phyloP scores from a whole-genome alignment of 257 asterid genomes.

The Plantago major region DNA sequence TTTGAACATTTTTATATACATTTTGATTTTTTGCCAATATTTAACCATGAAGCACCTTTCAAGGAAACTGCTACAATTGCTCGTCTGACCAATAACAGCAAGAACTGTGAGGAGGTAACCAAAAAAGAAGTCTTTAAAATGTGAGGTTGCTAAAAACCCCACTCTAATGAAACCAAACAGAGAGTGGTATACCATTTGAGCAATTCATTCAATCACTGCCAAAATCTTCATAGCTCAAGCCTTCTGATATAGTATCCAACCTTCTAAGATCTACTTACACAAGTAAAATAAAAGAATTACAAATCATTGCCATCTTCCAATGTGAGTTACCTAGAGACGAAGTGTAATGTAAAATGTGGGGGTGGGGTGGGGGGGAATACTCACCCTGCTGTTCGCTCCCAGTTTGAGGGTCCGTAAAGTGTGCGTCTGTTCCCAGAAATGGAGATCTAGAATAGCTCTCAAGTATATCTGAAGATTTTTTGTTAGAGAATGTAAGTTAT shows the following conservation, averaged over 20 bases:
- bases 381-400: constrained; percentile 62
- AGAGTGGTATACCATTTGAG: constrained; percentile 22
- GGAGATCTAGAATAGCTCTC: constrained; percentile 79
- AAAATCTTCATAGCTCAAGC: constrained; percentile 50
- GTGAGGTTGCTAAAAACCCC: no score
- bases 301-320: constrained; percentile 1
- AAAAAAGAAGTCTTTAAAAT: no score
- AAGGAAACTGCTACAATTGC: no score
- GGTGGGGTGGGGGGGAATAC: no score
- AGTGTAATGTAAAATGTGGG: no score
- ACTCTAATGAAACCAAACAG: background rate
- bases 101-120: no score
- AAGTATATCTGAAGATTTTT: constrained; percentile 52
- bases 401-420: constrained; percentile 45
- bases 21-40: no score
- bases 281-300: constrained; percentile 14
- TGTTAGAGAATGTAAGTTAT: constrained; percentile 5
- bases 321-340: constrained; percentile 11
- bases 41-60: no score
- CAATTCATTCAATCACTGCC: constrained; percentile 36
- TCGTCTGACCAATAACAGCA: no score
- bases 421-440: constrained; percentile 50
- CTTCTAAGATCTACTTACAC: constrained; percentile 40
- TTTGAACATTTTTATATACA: no score
- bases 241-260: constrained; percentile 54